Percentiles rank a stretch among this genome's conserved stretches.
Conservation (phyloP, 2,329 filamentous ascomycete species). For the Cryphonectria parasitica region DNA sequence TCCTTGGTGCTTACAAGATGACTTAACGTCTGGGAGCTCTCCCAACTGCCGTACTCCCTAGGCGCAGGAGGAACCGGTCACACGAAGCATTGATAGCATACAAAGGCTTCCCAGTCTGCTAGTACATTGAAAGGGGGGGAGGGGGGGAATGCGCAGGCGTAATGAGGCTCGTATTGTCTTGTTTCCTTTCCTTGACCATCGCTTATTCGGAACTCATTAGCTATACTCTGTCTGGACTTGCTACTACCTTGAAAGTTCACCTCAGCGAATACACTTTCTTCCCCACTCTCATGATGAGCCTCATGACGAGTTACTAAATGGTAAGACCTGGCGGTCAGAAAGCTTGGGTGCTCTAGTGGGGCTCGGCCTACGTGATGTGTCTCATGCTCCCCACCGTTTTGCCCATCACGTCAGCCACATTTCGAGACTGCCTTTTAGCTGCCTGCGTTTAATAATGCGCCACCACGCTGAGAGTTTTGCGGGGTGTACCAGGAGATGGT, state of each 20-base stretch:
- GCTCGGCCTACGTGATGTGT: conserved; percentile 7
- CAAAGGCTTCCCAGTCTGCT: neutral
- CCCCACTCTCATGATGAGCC: neutral
- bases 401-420: conserved; percentile 1
- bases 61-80: neutral
- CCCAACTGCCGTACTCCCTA: neutral
- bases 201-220: neutral
- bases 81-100: neutral
- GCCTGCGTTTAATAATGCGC: neutral
- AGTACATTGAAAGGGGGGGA: no score
- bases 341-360: neutral
- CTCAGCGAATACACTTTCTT: neutral
- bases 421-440: neutral
- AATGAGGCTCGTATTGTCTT: neutral
- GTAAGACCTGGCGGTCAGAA: neutral
- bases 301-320: neutral
- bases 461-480: neutral
- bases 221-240: neutral
- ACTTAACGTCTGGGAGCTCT: neutral
- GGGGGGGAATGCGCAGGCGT: neutral
- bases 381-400: neutral
- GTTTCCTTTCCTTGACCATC: neutral
- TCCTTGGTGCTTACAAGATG: neutral
- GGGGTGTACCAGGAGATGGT: neutral
- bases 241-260: neutral